Percentiles rank a stretch among this genome's conserved stretches.
phyloP scores from a whole-genome alignment of 139 green algal species.

The Asterochloris sp. region DNA sequence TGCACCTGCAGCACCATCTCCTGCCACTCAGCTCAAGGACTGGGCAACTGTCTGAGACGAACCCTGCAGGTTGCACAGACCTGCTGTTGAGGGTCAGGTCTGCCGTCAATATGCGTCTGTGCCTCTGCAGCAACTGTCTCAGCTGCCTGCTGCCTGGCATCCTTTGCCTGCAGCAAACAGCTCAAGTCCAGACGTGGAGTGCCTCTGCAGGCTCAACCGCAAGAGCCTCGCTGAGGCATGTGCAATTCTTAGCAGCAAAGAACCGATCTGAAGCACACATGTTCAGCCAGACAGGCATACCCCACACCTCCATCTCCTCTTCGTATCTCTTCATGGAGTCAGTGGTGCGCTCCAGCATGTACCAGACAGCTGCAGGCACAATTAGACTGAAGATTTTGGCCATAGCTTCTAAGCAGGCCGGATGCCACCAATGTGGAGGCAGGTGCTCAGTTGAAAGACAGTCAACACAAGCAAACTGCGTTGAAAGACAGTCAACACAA shows the following conservation, averaged over 20 bases:
- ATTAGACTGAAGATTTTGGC: neutral
- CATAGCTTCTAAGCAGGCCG: neutral
- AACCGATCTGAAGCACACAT: no score
- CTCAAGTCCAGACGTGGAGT: neutral
- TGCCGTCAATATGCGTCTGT: neutral
- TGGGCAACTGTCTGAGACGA: neutral
- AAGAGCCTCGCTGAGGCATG: neutral
- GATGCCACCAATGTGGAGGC: neutral
- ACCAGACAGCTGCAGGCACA: neutral
- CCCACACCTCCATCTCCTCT: neutral
- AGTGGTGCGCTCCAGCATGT: no score
- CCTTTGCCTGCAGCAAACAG: no score
- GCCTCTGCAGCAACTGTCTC: neutral
- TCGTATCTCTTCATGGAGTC: no score
- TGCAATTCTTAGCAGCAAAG: neutral
- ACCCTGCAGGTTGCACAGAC: no score
- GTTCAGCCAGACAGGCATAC: neutral
- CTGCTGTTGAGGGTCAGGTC: neutral
- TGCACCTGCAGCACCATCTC: conserved; percentile 1
- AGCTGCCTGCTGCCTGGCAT: neutral
- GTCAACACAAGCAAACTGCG: no score
- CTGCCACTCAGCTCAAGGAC: neutral
- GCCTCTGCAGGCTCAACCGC: neutral
- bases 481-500: neutral
- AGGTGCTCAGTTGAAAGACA: neutral